Conservation (phyloP, 371 early-diverging fungal species). For the Mortierella sp. region DNA sequence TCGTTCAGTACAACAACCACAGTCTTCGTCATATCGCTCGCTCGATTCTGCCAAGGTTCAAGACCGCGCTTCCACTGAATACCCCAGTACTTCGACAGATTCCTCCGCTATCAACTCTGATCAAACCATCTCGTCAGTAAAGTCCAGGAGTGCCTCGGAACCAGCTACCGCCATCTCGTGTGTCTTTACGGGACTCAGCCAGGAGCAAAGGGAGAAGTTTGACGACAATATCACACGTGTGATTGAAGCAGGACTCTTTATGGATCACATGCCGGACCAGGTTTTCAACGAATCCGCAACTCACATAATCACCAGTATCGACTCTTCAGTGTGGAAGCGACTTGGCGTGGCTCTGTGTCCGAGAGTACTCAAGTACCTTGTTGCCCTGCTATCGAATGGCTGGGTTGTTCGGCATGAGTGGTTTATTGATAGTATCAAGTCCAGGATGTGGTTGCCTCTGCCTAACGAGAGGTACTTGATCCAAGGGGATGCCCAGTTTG, state of each 20-base stretch:
- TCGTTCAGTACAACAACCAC: not conserved
- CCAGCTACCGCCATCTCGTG: constrained; percentile 18
- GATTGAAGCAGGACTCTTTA: constrained; percentile 38
- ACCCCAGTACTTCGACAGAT: not conserved
- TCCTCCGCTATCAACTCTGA: not conserved
- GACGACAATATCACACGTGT: constrained; percentile 27
- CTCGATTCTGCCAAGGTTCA: not conserved
- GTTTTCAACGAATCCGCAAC: constrained; percentile 26
- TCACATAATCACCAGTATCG: constrained; percentile 39
- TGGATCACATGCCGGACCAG: constrained; percentile 47
- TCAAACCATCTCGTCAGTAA: not conserved
- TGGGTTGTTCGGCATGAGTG: constrained; percentile 50
- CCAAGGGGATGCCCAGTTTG: constrained; percentile 46
- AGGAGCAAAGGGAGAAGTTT: constrained; percentile 23
- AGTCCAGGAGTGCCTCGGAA: not conserved
- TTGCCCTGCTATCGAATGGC: constrained; percentile 29
- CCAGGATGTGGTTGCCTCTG: constrained; percentile 26
- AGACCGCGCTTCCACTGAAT: not conserved
- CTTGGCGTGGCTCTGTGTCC: constrained; percentile 22
- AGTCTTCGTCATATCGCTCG: not conserved
- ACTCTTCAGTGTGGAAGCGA: not conserved
- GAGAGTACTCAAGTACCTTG: constrained; percentile 36
- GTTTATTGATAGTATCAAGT: constrained; percentile 40
- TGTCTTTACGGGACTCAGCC: constrained; percentile 39
- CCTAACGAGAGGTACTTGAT: constrained; percentile 27